Base-by-base conservation (phyloP, 768 basidiomycete genomes). In the Favolaschia claudopus region DNA sequence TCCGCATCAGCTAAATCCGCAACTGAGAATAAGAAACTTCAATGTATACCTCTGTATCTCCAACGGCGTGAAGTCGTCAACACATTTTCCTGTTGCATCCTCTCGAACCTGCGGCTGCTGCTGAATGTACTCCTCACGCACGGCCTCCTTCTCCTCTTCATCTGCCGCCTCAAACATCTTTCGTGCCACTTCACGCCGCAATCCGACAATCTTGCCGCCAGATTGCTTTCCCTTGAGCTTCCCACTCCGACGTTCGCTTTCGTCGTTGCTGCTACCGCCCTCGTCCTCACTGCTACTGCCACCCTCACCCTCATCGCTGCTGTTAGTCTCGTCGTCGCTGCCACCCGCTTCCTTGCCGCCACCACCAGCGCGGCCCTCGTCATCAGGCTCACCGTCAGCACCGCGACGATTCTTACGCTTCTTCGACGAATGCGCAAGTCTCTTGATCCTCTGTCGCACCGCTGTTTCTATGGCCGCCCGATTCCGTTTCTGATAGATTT, bases 401-500 rank as follows among this genome's bases (percentile, higher is more conserved):
- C n/a, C 22, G 33, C 14, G 31, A 15, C 9, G 12, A 5, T 24
- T 37, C 15, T 5, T 27, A 4, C n/a, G 13, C 5, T 40, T 31
- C 17, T 29, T 20, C 6, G 24, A 34, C 25, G 20, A n/a, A n/a
- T n/a, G n/a, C n/a, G n/a, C n/a, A n/a, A n/a, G n/a, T 3, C n/a
- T 29, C 17, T 2, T 2, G 5, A 15, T 2, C 15, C 25, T 17
- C 36, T 1, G 32, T 33, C 20, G 17, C 13, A 55, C n/a, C 0
- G 15, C 4, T 4, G 15, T 14, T 1, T 55, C 27, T 19, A 55
- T 10, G 9, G 12, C 3, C 19, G 12, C 14, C 27, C n/a, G 17
- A 36, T 55, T 28, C 9, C 44, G 33, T 22, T 55, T 36, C 28
- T 55, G 54, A 15, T 17, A 55, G 13, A 55, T 47, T 14, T 55